phyloP scores from a whole-genome alignment of 306 rosid species.

The Chamaecrista fasciculata region DNA sequence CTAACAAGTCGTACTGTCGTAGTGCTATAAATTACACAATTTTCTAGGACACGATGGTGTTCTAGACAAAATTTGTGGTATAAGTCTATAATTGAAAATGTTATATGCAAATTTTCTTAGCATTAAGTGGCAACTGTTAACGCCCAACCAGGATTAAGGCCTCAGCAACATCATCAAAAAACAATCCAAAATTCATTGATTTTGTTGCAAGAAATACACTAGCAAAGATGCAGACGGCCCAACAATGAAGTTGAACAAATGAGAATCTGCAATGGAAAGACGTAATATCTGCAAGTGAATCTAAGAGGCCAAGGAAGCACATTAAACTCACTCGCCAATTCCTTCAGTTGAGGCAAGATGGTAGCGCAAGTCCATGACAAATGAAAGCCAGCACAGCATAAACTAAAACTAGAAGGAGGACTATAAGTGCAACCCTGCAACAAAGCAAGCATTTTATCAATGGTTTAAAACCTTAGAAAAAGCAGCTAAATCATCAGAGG shows the following conservation, averaged over 20 bases:
- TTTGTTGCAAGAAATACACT: conserved; percentile 34
- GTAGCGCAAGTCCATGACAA: conserved; percentile 79
- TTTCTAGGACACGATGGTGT: not conserved
- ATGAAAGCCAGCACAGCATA: conserved; percentile 78
- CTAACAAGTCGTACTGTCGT: conserved; percentile 14
- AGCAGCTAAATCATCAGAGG: not conserved
- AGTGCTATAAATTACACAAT: conserved; percentile 17
- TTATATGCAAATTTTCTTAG: not conserved
- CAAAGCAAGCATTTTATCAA: conserved; percentile 37
- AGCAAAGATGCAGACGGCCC: conserved; percentile 38
- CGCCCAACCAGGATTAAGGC: conserved; percentile 33
- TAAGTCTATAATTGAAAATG: conserved; percentile 3
- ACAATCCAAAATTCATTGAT: conserved; percentile 37
- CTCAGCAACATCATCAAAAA: conserved; percentile 9
- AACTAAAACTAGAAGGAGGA: conserved; percentile 62
- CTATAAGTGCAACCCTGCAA: conserved; percentile 79
- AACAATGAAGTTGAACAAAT: conserved; percentile 34
- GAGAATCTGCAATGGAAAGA: conserved; percentile 33
- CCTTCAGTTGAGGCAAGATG: conserved; percentile 60
- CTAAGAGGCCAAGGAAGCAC: conserved; percentile 27
- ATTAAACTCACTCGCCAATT: conserved; percentile 24
- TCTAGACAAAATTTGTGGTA: conserved; percentile 20
- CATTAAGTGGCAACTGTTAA: not conserved
- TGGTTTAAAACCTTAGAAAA: not conserved
- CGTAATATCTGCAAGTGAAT: conserved; percentile 32